phyloP scores from a whole-genome alignment of 192 early-diverging fungal genomes.

The Coemansia sp. region DNA sequence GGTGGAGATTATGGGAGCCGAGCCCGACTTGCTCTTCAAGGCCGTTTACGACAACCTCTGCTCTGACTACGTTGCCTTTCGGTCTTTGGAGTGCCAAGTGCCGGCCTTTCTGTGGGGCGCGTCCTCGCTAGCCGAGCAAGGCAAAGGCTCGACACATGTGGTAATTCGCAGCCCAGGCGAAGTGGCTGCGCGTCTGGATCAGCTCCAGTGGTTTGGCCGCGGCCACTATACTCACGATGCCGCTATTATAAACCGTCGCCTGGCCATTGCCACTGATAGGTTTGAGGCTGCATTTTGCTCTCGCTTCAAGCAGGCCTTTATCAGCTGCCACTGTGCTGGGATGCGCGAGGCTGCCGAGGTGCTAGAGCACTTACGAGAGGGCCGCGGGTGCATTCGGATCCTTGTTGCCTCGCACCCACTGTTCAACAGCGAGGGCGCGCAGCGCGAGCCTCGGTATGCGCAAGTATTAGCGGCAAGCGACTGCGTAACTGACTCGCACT shows the following conservation, averaged over 20 bases:
- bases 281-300: conserved; percentile 26
- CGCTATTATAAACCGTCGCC: conserved; percentile 15
- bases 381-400: conserved; percentile 34
- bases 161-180: conserved; percentile 5
- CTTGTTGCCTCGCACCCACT: conserved; percentile 38
- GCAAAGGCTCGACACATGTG: background rate
- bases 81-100: conserved; percentile 11
- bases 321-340: conserved; percentile 6
- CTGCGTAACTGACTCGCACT: conserved; percentile 15
- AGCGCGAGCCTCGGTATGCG: background rate
- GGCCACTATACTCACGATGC: conserved; percentile 20
- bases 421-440: conserved; percentile 14
- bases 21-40: conserved; percentile 49
- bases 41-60: conserved; percentile 34
- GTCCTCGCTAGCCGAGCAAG: background rate
- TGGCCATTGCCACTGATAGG: conserved; percentile 19
- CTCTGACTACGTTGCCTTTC: conserved; percentile 26
- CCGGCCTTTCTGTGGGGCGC: conserved; percentile 1
- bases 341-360: conserved; percentile 23
- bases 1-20: conserved; percentile 16
- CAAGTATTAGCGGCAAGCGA: background rate
- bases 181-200: conserved; percentile 43
- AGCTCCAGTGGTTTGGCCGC: conserved; percentile 50
- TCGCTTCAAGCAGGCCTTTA: conserved; percentile 23
- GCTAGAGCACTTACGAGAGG: conserved; percentile 32